A percentile compares a stretch with the other conserved stretches of the same genome.
Conservation (phyloP, 2,329 filamentous ascomycete species). For the Fusarium guadeloupense region DNA sequence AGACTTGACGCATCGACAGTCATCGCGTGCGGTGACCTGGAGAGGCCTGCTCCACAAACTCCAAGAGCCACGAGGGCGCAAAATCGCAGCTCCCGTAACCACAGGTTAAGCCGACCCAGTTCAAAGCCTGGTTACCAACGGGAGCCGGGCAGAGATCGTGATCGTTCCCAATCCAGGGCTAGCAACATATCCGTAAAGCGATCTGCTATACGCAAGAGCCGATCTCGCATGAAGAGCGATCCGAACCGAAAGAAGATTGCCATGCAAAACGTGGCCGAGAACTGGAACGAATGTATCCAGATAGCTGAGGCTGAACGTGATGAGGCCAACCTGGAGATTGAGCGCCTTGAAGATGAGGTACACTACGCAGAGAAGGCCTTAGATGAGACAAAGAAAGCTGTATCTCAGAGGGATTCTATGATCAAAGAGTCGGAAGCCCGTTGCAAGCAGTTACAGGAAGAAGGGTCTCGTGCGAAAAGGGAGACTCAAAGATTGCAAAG, state of each 20-base stretch:
- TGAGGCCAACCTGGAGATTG: conserved; percentile 41
- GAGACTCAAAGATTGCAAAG: conserved; percentile 41
- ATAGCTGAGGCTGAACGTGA: conserved; percentile 45
- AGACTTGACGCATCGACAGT: conserved; percentile 23
- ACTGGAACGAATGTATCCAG: conserved; percentile 49
- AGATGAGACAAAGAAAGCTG: conserved; percentile 15
- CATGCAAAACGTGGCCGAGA: conserved; percentile 47
- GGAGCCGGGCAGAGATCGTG: neutral
- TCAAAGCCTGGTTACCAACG: neutral
- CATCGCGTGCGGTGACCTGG: conserved; percentile 47
- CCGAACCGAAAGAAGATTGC: conserved; percentile 42
- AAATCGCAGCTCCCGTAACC: neutral
- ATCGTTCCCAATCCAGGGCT: conserved; percentile 42
- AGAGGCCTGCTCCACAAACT: conserved; percentile 40
- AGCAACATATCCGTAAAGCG: conserved; percentile 50
- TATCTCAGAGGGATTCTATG: conserved; percentile 35
- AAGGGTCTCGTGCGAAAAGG: conserved; percentile 35
- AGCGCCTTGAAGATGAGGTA: conserved; percentile 40
- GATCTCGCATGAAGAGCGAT: conserved; percentile 5
- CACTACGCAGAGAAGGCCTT: conserved; percentile 31
- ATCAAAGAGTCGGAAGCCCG: conserved; percentile 39
- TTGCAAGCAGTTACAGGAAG: conserved; percentile 41
- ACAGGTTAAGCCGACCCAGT: conserved; percentile 6
- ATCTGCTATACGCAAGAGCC: conserved; percentile 25
- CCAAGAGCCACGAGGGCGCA: conserved; percentile 12